Evolutionary conservation across 768 basidiomycete genomes (phyloP).

Genomic region (Hydnomerulius pinastri): DNA sequence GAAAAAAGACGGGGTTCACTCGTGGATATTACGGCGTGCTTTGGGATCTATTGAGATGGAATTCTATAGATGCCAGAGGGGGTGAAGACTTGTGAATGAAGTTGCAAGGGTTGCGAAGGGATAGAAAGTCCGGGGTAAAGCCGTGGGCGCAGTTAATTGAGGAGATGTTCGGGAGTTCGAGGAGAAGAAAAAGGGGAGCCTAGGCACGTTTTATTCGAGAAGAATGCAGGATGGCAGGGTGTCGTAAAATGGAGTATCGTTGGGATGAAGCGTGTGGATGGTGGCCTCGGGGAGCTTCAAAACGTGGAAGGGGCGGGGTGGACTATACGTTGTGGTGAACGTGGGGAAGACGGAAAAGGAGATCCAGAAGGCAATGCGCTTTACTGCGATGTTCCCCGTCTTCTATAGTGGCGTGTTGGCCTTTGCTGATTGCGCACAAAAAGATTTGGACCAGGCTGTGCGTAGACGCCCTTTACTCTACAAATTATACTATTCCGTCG

Average conservation of each 20-base stretch:
- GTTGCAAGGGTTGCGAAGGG: slow-evolving; percentile 14
- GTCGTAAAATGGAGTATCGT: slow-evolving; percentile 21
- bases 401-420: slow-evolving; percentile 1
- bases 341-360: slow-evolving; percentile 24
- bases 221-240: slow-evolving; percentile 17
- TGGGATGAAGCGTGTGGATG: slow-evolving; percentile 21
- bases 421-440: background rate
- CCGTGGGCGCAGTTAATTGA: slow-evolving; percentile 26
- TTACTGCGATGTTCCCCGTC: background rate
- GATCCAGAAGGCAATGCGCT: slow-evolving; percentile 2
- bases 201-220: slow-evolving; percentile 21
- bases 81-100: slow-evolving; percentile 20
- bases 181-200: slow-evolving; percentile 18
- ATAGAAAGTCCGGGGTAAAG: slow-evolving; percentile 33
- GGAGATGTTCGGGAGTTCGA: slow-evolving; percentile 15
- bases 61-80: slow-evolving; percentile 24
- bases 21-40: slow-evolving; percentile 29
- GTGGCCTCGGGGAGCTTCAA: slow-evolving; percentile 26
- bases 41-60: slow-evolving; percentile 23
- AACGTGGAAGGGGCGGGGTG: slow-evolving; percentile 28
- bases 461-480: background rate
- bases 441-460: slow-evolving; percentile 1
- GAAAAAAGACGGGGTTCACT: slow-evolving; percentile 13
- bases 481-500: background rate
- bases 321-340: slow-evolving; percentile 15